phyloP scores from a whole-genome alignment of 2,329 filamentous ascomycete species.

The Nectriaceae sp. region DNA sequence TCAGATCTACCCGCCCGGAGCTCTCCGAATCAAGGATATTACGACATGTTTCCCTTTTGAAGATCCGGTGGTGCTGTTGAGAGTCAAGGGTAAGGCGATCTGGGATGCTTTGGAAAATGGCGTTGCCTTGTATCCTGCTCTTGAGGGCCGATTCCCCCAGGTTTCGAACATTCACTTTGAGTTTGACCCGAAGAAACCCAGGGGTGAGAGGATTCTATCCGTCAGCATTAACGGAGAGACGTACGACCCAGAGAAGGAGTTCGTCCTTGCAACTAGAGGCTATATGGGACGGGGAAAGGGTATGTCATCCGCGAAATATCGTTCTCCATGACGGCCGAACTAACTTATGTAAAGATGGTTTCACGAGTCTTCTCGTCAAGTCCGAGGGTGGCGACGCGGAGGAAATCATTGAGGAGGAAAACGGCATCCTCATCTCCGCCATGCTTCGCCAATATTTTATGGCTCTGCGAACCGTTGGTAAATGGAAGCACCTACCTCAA shows the following conservation, averaged over 20 bases:
- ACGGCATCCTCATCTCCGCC: conserved; percentile 81
- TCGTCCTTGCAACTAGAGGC: conserved; percentile 76
- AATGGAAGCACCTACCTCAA: conserved; percentile 73
- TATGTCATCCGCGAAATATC: conserved; percentile 19
- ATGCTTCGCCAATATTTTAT: conserved; percentile 92
- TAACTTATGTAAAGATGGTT: conserved; percentile 66
- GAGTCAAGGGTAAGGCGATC: conserved; percentile 70
- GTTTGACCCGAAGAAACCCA: conserved; percentile 65
- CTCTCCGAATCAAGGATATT: conserved; percentile 78
- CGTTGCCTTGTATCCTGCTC: conserved; percentile 76
- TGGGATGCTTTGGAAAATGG: conserved; percentile 83
- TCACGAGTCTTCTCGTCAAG: conserved; percentile 71
- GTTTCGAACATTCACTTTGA: conserved; percentile 80
- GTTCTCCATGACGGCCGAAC: background rate
- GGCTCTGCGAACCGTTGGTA: conserved; percentile 76
- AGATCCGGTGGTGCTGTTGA: conserved; percentile 80
- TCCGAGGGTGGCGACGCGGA: conserved; percentile 75
- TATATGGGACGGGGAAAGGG: conserved; percentile 87
- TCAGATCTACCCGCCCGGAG: conserved; percentile 81
- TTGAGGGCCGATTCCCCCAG: conserved; percentile 83
- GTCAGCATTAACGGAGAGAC: conserved; percentile 62
- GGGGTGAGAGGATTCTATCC: conserved; percentile 63
- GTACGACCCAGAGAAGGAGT: conserved; percentile 64
- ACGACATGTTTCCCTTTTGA: conserved; percentile 91
- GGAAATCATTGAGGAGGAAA: conserved; percentile 82